Conservation (phyloP, 2,329 filamentous ascomycete species). For the Penicillium sp. region DNA sequence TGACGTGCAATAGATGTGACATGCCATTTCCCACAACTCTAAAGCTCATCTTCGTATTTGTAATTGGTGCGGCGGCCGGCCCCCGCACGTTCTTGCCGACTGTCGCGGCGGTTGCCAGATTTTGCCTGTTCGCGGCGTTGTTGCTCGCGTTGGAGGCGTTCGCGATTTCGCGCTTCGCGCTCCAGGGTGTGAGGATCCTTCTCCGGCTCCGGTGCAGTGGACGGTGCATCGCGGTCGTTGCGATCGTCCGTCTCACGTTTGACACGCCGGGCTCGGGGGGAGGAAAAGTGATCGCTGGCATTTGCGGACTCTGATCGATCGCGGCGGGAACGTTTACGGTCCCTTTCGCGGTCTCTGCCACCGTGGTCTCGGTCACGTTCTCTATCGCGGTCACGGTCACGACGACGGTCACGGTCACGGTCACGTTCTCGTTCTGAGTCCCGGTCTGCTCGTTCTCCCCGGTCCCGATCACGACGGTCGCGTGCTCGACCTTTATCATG, state of each 20-base stretch:
- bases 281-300: constrained; percentile 33
- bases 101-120: constrained; percentile 34
- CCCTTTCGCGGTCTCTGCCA: constrained; percentile 38
- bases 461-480: constrained; percentile 27
- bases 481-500: constrained; percentile 22
- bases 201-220: constrained; percentile 28
- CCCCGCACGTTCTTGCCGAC: constrained; percentile 32
- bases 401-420: constrained; percentile 47
- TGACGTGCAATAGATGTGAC: neutral
- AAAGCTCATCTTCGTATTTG: constrained; percentile 50
- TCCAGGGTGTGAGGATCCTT: constrained; percentile 74
- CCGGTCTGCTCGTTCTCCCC: constrained; percentile 15
- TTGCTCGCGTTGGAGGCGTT: constrained; percentile 64
- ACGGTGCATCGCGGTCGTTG: constrained; percentile 15
- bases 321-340: constrained; percentile 44
- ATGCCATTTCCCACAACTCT: neutral
- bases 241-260: constrained; percentile 35
- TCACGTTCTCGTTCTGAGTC: constrained; percentile 26
- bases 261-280: constrained; percentile 35
- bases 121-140: constrained; percentile 59
- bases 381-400: constrained; percentile 30
- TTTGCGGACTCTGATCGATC: constrained; percentile 39
- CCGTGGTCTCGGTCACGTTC: constrained; percentile 26
- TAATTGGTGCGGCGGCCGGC: constrained; percentile 46
- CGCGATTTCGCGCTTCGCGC: constrained; percentile 39